These are phyloP conservation scores for Kodamaea suecica DNA, from an alignment of 1,139 yeast species.

Conservation along the genomic window DNA sequence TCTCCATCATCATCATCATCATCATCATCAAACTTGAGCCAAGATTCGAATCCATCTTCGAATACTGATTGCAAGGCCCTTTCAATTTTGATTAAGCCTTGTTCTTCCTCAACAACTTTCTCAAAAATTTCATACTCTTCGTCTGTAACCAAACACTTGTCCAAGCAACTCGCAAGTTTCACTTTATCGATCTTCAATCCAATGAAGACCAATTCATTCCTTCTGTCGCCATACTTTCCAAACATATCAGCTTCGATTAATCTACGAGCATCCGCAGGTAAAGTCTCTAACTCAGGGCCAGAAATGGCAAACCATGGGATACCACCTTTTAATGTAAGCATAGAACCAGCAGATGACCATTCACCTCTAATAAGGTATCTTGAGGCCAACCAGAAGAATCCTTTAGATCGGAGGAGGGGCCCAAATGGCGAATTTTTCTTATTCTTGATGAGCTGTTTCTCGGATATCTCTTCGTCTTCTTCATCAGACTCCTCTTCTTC, in stretches of 20 bases:
- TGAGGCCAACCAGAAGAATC: conserved; percentile 48
- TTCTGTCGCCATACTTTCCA: conserved; percentile 40
- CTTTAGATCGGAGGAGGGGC: conserved; percentile 39
- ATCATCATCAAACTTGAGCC: conserved; percentile 16
- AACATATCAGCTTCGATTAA: conserved; percentile 34
- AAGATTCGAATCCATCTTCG: conserved; percentile 36
- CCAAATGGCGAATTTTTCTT: conserved; percentile 36
- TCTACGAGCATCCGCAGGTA: conserved; percentile 30
- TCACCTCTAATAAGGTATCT: conserved; percentile 41
- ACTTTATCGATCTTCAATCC: conserved; percentile 33
- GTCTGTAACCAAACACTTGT: conserved; percentile 37
- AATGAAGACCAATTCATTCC: conserved; percentile 45
- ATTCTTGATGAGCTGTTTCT: conserved; percentile 25
- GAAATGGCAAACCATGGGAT: conserved; percentile 44
- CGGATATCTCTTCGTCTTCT: conserved; percentile 20
- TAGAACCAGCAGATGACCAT: conserved; percentile 47
- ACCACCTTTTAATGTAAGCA: conserved; percentile 42
- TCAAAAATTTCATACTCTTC: conserved; percentile 28
- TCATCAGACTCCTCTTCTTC: conserved; percentile 15
- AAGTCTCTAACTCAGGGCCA: conserved; percentile 24
- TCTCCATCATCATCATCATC: too few species aligned
- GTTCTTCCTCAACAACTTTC: conserved; percentile 21
- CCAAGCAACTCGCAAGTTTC: conserved; percentile 25
- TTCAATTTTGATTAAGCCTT: conserved; percentile 29
- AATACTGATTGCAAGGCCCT: conserved; percentile 26